Conservation (phyloP, 2,329 filamentous ascomycete species). For the Metarhizium robertsii region DNA sequence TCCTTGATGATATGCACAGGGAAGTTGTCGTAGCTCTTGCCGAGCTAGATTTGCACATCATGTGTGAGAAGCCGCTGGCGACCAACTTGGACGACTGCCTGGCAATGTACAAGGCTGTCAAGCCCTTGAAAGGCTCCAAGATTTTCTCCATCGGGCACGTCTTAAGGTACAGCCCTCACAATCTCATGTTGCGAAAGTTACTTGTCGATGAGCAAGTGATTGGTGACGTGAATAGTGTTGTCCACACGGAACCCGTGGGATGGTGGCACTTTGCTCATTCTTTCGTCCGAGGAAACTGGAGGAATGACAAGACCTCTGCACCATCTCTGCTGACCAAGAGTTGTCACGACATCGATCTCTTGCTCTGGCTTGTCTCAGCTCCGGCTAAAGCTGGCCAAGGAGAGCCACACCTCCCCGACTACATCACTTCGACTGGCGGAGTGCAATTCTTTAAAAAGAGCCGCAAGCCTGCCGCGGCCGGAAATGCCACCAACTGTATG, state of each 20-base stretch:
- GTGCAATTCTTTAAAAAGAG: conserved; percentile 68
- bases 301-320: conserved; percentile 65
- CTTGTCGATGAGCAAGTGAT: conserved; percentile 67
- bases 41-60: conserved; percentile 64
- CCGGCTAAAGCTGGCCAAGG: conserved; percentile 39
- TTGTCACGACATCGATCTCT: conserved; percentile 89
- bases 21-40: conserved; percentile 70
- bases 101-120: conserved; percentile 55
- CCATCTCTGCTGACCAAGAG: conserved; percentile 88
- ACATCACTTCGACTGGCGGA: conserved; percentile 65
- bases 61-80: conserved; percentile 92
- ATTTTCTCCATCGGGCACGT: conserved; percentile 94
- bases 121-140: conserved; percentile 19
- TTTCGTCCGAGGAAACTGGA: conserved; percentile 91
- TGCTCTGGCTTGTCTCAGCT: conserved; percentile 84
- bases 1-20: conserved; percentile 81
- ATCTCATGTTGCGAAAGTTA: conserved; percentile 71
- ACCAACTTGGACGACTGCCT: conserved; percentile 72
- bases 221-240: conserved; percentile 75
- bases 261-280: conserved; percentile 94
- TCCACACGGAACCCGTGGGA: conserved; percentile 90
- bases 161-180: conserved; percentile 85
- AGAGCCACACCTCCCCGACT: conserved; percentile 61
- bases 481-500: conserved; percentile 76
- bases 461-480: conserved; percentile 68